Percentiles rank a stretch among this genome's conserved stretches.
Conservation (phyloP, 495 filamentous ascomycete species). For the Daldinia decipiens region DNA sequence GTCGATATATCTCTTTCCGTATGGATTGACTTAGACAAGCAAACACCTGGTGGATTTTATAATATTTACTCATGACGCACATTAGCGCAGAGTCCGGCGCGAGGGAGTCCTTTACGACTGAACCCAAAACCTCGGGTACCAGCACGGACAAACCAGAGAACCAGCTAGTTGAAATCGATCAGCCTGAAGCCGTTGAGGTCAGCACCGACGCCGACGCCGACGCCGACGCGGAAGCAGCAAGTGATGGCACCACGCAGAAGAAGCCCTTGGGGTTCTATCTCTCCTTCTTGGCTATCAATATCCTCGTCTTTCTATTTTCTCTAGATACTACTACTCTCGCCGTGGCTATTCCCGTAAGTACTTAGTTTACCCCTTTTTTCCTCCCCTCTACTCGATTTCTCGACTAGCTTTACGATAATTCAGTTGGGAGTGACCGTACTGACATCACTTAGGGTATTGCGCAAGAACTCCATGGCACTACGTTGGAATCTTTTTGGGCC, state of each 20-base stretch:
- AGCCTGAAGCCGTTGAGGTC: constrained; percentile 13
- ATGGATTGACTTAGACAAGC: not conserved
- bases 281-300: constrained; percentile 38
- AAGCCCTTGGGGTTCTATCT: constrained; percentile 34
- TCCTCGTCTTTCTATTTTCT: constrained; percentile 34
- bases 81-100: not conserved
- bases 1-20: not conserved
- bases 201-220: constrained; percentile 20
- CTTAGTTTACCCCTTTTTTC: not conserved
- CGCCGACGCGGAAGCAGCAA: constrained; percentile 7
- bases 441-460: constrained; percentile 51
- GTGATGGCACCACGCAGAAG: constrained; percentile 13
- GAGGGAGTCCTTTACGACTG: constrained; percentile 5
- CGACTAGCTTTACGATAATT: not conserved
- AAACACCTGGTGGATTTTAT: no score
- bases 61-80: constrained; percentile 22
- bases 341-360: constrained; percentile 38
- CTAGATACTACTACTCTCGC: constrained; percentile 38
- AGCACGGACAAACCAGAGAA: constrained; percentile 20
- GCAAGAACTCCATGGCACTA: constrained; percentile 59
- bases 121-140: constrained; percentile 22
- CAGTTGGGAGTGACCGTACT: not conserved
- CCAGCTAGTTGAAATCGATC: not conserved
- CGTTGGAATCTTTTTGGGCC: constrained; percentile 69
- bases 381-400: not conserved